phyloP scores from a whole-genome alignment of 2,329 filamentous ascomycete species.

The Aureobasidium uvarum region DNA sequence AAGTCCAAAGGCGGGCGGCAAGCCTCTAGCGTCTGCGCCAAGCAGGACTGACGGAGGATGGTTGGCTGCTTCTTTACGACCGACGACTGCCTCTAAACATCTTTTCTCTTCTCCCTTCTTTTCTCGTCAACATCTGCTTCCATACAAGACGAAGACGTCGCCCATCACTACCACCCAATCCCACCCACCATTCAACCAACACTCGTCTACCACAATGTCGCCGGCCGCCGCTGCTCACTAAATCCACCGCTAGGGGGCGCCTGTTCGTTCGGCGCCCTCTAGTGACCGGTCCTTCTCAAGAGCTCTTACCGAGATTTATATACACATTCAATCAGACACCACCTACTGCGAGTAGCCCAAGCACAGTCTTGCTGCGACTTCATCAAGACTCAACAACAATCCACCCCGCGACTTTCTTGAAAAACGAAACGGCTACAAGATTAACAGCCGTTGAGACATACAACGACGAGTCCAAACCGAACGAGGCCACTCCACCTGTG shows the following conservation, averaged over 20 bases:
- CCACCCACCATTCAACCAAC: constrained; percentile 30
- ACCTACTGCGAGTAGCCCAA: constrained; percentile 19
- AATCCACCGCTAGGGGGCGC: constrained; percentile 37
- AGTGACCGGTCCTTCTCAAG: constrained; percentile 33
- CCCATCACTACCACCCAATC: constrained; percentile 27
- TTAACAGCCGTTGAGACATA: constrained; percentile 20
- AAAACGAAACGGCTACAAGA: constrained; percentile 3
- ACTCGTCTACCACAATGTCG: constrained; percentile 40
- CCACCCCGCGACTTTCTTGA: constrained; percentile 7
- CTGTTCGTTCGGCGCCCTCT: constrained; percentile 34
- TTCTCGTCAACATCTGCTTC: background rate
- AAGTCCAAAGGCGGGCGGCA: constrained; percentile 4
- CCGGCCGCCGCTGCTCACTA: constrained; percentile 40
- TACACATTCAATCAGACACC: constrained; percentile 33
- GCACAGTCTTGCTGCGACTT: constrained; percentile 15
- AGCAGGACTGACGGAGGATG: constrained; percentile 22
- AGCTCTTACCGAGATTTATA: constrained; percentile 37
- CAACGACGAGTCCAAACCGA: constrained; percentile 19
- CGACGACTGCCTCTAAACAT: constrained; percentile 6
- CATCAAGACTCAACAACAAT: background rate
- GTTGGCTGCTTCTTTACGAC: constrained; percentile 13
- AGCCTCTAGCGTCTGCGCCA: constrained; percentile 16
- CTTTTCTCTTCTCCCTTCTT: constrained; percentile 24
- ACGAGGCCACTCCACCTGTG: background rate
- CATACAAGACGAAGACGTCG: constrained; percentile 31